Evolutionary conservation across 148 eudicot genomes (phyloP), one percentile per base, ranked within the genome.

Genomic region (Rhododendron molle): DNA sequence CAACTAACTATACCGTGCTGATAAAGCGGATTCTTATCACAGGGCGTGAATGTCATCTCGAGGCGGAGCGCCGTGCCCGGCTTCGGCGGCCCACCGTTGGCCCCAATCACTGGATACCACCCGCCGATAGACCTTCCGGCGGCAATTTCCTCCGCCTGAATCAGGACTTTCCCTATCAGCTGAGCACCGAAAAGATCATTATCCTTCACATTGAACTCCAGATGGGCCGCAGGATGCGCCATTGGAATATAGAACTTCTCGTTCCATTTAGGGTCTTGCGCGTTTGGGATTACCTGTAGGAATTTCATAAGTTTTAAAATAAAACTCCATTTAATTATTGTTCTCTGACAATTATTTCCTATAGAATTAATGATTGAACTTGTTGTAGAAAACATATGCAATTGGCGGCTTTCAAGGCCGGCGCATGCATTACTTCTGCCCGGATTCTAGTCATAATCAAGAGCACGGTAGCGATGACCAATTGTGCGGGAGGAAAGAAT

Each of bases 181-280:
- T 97, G 93, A 0, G 99, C 92, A 28, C 99, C 99, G 69, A 97
- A 93, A 2, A 89, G 28, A 71, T 97, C 99, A 36, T 94, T 82
- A 52, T 97, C 98, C 84, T 95, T 97, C 50, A 97, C 95, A 1
- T 90, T 94, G 83, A 97, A 92, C 44, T 97, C 99, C 30, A 97
- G 72, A 60, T 86, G 52, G 36, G n/a, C 62, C 3, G 87, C 43
- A 4, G 93, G 96, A 80, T 97, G 95, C 4, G 99, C 99, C 26
- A 97, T 47, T 20, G 91, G 90, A 11, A 93, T 86, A 30, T 46
- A 0, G 83, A 97, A 97, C 32, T 67, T 84, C 83, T 95, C 96
- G 44, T 93, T 46, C 96, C 98, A 97, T 1, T 0, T 26, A 12
- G 99, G 99, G 88, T 92, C 88, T 32, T 91, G 96, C 5, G 94